Conservation (phyloP, 768 basidiomycete species). For the Pholiota molesta region DNA sequence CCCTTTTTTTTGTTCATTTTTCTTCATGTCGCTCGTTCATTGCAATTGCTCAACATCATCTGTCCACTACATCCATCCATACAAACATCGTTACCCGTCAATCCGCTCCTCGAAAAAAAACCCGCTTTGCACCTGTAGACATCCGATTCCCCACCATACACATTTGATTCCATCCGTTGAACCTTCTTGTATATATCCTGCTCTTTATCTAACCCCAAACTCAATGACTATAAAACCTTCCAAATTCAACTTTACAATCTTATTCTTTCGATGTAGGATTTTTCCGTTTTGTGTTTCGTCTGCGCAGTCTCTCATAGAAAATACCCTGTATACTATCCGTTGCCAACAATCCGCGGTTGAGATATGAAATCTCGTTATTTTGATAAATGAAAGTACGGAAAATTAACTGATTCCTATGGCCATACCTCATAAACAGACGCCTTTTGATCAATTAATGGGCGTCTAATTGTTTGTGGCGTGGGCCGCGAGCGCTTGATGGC, state of each 20-base stretch:
- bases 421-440: background rate
- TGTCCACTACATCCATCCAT: background rate
- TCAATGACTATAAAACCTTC: background rate
- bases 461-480: background rate
- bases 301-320: background rate
- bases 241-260: background rate
- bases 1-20: background rate
- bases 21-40: background rate
- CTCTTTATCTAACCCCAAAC: background rate
- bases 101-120: background rate
- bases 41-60: slow-evolving; percentile 1
- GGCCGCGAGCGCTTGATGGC: background rate
- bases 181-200: background rate
- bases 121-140: background rate
- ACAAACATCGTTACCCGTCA: background rate
- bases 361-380: background rate
- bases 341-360: background rate
- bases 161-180: background rate
- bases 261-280: background rate
- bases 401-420: no score
- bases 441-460: background rate
- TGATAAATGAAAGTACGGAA: no score
- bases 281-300: background rate
- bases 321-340: background rate
- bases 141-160: background rate